Percentiles rank a stretch among this genome's conserved stretches.
Conservation (phyloP, 2,329 filamentous ascomycete species). For the Colletotrichum shisoi region DNA sequence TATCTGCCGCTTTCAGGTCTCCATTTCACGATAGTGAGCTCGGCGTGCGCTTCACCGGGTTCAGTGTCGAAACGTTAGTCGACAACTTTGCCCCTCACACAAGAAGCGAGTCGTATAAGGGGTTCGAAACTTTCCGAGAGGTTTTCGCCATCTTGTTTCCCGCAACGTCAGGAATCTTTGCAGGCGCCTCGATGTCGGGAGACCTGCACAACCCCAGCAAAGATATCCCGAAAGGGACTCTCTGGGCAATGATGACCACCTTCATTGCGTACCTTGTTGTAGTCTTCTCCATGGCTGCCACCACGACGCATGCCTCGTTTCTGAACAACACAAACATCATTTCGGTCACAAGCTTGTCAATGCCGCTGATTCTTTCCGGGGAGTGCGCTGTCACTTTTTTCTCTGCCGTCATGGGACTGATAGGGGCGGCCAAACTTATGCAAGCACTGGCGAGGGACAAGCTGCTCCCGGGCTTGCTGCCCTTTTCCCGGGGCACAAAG, state of each 20-base stretch:
- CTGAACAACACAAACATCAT: slow-evolving; percentile 80
- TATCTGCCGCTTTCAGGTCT: slow-evolving; percentile 73
- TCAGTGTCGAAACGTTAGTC: slow-evolving; percentile 73
- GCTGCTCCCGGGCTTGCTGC: slow-evolving; percentile 75
- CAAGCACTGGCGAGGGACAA: slow-evolving; percentile 83
- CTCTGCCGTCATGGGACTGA: slow-evolving; percentile 85
- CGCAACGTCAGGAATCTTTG: slow-evolving; percentile 65
- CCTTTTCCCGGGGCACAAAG: slow-evolving; percentile 78
- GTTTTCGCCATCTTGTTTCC: slow-evolving; percentile 89
- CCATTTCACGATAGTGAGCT: slow-evolving; percentile 71
- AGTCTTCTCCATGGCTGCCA: slow-evolving; percentile 79
- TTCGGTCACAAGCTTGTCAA: slow-evolving; percentile 80
- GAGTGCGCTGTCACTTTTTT: slow-evolving; percentile 86
- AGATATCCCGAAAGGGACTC: slow-evolving; percentile 83
- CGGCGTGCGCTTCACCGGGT: slow-evolving; percentile 78
- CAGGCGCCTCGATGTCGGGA: slow-evolving; percentile 89
- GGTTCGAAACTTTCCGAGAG: slow-evolving; percentile 76
- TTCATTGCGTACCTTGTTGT: slow-evolving; percentile 79
- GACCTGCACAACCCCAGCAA: slow-evolving; percentile 84
- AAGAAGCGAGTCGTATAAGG: slow-evolving; percentile 67
- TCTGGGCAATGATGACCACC: slow-evolving; percentile 78
- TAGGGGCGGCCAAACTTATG: slow-evolving; percentile 83
- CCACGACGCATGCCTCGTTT: slow-evolving; percentile 76
- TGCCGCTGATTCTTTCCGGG: slow-evolving; percentile 76
- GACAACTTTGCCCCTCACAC: slow-evolving; percentile 78